Percentiles rank a stretch among this genome's conserved stretches.
phyloP scores from a whole-genome alignment of 1,284 basidiomycete genomes.

The Kalmanozyma brasiliensis region DNA sequence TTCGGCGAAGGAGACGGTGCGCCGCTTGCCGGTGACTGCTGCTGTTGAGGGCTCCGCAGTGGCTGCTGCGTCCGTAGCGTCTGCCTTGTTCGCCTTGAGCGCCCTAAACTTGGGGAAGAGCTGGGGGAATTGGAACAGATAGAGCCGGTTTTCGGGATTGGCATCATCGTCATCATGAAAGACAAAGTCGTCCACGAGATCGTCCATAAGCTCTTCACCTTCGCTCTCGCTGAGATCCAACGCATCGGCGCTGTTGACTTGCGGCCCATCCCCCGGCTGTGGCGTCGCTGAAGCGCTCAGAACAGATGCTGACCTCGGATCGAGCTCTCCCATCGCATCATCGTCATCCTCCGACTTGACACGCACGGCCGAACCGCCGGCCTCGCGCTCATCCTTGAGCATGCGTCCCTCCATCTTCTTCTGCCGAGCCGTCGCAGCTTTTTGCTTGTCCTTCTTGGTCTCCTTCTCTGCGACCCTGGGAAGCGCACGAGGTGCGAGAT shows the following conservation, averaged over 20 bases:
- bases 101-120: conserved; percentile 80
- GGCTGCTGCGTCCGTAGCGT: conserved; percentile 5
- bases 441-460: conserved; percentile 60
- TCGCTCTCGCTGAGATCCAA: conserved; percentile 85
- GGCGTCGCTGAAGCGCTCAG: conserved; percentile 35
- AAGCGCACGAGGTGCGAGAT: conserved; percentile 85
- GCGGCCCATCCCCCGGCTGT: conserved; percentile 56
- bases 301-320: conserved; percentile 6
- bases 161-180: conserved; percentile 54
- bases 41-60: not conserved
- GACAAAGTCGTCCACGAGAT: conserved; percentile 82
- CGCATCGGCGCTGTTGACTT: conserved; percentile 76
- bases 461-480: conserved; percentile 70
- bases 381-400: conserved; percentile 23
- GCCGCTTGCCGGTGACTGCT: conserved; percentile 28
- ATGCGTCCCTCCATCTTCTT: conserved; percentile 69
- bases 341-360: conserved; percentile 51
- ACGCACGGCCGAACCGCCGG: conserved; percentile 12
- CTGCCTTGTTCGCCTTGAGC: conserved; percentile 7
- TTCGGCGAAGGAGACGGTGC: conserved; percentile 57
- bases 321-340: conserved; percentile 23
- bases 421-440: conserved; percentile 64
- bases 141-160: conserved; percentile 74
- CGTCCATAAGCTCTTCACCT: conserved; percentile 84
- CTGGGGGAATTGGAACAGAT: conserved; percentile 91